Conservation (phyloP, 2,329 filamentous ascomycete species). For the Diaporthe helianthi region DNA sequence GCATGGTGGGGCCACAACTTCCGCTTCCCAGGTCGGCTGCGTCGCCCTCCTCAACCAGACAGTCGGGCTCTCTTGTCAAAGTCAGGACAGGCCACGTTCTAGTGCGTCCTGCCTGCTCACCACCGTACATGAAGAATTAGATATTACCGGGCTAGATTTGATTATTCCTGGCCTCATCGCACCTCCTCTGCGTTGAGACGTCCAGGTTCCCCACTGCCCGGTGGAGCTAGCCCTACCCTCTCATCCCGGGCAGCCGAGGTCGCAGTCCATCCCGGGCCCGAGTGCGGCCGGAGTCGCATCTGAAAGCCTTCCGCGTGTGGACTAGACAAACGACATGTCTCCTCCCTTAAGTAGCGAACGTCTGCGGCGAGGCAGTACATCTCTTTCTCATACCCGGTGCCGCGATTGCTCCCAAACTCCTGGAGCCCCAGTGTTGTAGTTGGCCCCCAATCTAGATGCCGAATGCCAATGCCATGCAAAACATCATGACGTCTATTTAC, state of each 20-base stretch:
- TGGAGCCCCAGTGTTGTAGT: slow-evolving; percentile 41
- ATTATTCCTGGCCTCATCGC: slow-evolving; percentile 29
- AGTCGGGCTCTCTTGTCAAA: slow-evolving; percentile 13
- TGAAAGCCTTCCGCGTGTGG: slow-evolving; percentile 37
- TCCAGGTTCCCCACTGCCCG: slow-evolving; percentile 29
- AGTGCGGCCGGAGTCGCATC: slow-evolving; percentile 28
- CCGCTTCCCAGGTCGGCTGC: neutral
- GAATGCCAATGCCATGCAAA: slow-evolving; percentile 57
- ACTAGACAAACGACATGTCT: slow-evolving; percentile 38
- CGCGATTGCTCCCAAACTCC: slow-evolving; percentile 56
- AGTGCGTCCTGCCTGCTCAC: slow-evolving; percentile 27
- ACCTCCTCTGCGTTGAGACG: slow-evolving; percentile 20
- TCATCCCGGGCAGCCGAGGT: slow-evolving; percentile 39
- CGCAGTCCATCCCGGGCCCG: slow-evolving; percentile 31
- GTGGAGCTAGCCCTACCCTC: slow-evolving; percentile 46
- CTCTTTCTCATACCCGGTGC: slow-evolving; percentile 46
- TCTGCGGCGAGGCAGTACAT: slow-evolving; percentile 50
- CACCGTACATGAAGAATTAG: slow-evolving; percentile 49
- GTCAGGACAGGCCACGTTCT: slow-evolving; percentile 7
- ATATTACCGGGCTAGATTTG: slow-evolving; percentile 50
- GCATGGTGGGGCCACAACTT: slow-evolving; percentile 27
- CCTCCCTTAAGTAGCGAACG: slow-evolving; percentile 49
- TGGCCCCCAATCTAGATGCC: slow-evolving; percentile 53
- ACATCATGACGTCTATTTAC: slow-evolving; percentile 59
- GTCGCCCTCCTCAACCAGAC: neutral